Conservation (phyloP, 192 early-diverging fungal species). For the Coemansia sp. region DNA sequence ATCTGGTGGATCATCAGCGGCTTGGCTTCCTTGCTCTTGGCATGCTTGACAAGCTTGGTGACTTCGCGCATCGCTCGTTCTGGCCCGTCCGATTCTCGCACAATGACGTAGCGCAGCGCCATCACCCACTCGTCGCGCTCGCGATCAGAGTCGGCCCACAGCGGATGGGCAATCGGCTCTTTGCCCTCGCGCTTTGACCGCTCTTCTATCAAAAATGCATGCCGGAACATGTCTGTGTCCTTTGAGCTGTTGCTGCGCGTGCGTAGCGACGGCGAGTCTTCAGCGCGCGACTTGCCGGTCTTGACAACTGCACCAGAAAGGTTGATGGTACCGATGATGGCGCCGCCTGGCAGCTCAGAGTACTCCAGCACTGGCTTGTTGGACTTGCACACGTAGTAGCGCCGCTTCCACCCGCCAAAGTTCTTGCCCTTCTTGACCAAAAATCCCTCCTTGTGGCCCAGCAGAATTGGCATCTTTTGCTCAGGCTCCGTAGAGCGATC, state of each 20-base stretch:
- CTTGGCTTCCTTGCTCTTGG: conserved; percentile 39
- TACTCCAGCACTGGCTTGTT: conserved; percentile 72
- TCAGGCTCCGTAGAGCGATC: conserved; percentile 59
- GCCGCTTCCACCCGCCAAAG: conserved; percentile 96
- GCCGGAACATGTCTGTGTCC: conserved; percentile 70
- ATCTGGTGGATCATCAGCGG: conserved; percentile 55
- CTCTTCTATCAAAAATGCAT: conserved; percentile 86
- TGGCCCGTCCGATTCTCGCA: conserved; percentile 43
- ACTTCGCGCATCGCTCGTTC: conserved; percentile 53
- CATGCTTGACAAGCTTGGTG: conserved; percentile 38
- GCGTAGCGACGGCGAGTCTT: conserved; percentile 16
- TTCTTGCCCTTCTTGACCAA: conserved; percentile 92
- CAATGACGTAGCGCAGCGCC: conserved; percentile 62
- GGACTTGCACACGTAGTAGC: conserved; percentile 74
- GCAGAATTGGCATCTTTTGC: conserved; percentile 53
- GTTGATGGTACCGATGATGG: conserved; percentile 69
- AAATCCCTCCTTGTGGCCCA: conserved; percentile 78
- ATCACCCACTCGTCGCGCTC: conserved; percentile 93
- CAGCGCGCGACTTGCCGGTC: conserved; percentile 32
- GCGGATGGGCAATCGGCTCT: conserved; percentile 68
- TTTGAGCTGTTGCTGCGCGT: conserved; percentile 20
- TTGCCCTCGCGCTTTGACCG: conserved; percentile 63
- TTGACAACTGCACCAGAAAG: conserved; percentile 65
- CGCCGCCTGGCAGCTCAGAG: conserved; percentile 78
- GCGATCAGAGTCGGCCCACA: conserved; percentile 83